These are phyloP conservation scores for Artemisia argyi DNA, from an alignment of 129 eudicot species.

Conservation along the genomic window DNA sequence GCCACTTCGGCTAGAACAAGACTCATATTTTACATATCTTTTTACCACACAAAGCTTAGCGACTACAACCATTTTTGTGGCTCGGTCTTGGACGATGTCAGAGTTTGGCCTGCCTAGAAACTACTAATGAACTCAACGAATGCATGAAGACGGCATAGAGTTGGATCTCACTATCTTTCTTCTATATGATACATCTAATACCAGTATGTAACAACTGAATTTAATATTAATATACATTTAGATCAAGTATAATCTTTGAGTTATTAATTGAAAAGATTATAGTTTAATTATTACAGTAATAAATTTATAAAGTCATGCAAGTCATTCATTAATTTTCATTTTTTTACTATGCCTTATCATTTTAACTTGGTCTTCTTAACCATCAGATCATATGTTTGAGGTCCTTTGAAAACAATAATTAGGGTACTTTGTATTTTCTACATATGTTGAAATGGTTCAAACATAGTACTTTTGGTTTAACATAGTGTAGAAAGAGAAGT, in stretches of 20 bases:
- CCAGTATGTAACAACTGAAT: neutral
- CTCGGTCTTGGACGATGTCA: conserved; percentile 57
- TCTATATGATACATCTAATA: conserved; percentile 16
- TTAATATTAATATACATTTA: conserved; percentile 4
- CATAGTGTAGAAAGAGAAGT: too few relatives aligned
- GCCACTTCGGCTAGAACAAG: conserved; percentile 51
- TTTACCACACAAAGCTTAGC: conserved; percentile 45
- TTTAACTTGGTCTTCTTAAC: neutral
- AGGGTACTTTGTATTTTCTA: too few relatives aligned
- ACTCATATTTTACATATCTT: conserved; percentile 57
- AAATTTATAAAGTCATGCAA: neutral
- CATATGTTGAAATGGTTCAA: too few relatives aligned
- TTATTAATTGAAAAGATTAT: conserved; percentile 6
- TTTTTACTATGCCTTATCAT: neutral
- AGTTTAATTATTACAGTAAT: conserved; percentile 13
- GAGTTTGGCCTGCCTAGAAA: conserved; percentile 33
- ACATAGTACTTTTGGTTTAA: too few relatives aligned
- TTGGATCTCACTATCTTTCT: conserved; percentile 4
- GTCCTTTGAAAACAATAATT: neutral
- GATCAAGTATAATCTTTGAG: conserved; percentile 12
- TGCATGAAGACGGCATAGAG: neutral
- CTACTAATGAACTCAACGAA: neutral
- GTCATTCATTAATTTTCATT: too few relatives aligned
- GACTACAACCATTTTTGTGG: conserved; percentile 60
- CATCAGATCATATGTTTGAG: neutral